Evolutionary conservation across 1,139 yeast genomes (phyloP), one percentile per base, ranked within the genome.

Genomic region (Protomyces macrosporus): DNA sequence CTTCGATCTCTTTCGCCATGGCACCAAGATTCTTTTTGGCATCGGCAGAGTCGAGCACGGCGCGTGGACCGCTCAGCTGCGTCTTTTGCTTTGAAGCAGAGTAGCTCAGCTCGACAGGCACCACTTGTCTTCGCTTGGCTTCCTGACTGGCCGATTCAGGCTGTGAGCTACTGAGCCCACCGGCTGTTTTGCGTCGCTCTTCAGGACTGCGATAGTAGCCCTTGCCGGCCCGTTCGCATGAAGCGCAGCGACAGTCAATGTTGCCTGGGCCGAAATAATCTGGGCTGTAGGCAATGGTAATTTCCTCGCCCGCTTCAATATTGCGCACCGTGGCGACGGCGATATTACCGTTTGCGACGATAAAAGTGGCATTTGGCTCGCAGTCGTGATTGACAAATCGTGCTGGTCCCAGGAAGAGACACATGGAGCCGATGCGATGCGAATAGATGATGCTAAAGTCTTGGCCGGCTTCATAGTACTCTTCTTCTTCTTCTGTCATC

Each of bases 311-410:
- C 2, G 74, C 70, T 0, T 69, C 63, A 35, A 80, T 79, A 6
- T 69, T 70, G 36, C 75, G 72, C 2, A 67, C 68, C 0, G 81
- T 76, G 10, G 72, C 70, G 12, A 79, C 70, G 32, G 72, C 69
- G 70, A 79, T 74, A 30, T 64, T 69, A 63, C 62, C 66, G 14
- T 72, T 70, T 2, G 69, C 68, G 3, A 77, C 71, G 3, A 73
- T 69, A 66, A 80, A 79, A 48, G 72, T 71, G 2, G 79, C 75
- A 68, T 79, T 80, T 4, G 81, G 75, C 16, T 73, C 69, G 67
- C 83, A 80, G 68, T 79, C 79, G 68, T 80, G 83, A 67, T 80
- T 80, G 16, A 79, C 78, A 69, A 80, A 80, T 39, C 83, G 71
- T 4, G 79, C 77, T 0, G 83, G 83, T 0, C 83, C 83, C 50